Evolutionary conservation across 2,329 filamentous ascomycete species (phyloP), one percentile per base, ranked within the genome.

Genomic region (Botryosphaeria dothidea): DNA sequence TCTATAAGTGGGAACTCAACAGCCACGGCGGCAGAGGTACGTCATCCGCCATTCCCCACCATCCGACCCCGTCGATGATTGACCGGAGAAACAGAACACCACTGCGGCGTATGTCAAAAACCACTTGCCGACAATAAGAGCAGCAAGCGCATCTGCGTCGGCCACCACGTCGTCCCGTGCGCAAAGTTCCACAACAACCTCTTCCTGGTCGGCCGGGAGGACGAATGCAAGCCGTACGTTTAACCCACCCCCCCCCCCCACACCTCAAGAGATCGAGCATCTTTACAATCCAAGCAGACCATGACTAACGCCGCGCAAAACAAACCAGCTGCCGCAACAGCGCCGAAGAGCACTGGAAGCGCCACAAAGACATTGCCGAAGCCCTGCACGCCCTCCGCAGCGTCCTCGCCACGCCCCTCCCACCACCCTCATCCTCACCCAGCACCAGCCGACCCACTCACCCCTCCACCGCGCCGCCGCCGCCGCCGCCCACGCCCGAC

Each of bases 71-170:
- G 38, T 43, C 38, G 23, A 13, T 49, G 25, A 49, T 11, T 13
- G n/a, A n/a, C n/a, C 13, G 19, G 21, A 2, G n/a, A 5, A n/a
- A 15, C 25, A 49, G 46, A 49, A n/a, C 83, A 85, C 69, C 81
- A 84, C 70, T 86, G 83, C 69, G 82, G 80, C 5, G 73, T 80
- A 21, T 86, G 84, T 71, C 72, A 79, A 9, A 80, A 78, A 7
- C 80, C 82, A 4, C 25, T 49, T 7, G 46, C 46, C 4, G 29
- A 49, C 46, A 49, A 49, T 21, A 49, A 49, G 46, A 49, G 29
- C 46, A 49, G 46, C 25, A 21, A 49, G 46, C 46, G 46, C 46
- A 49, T 49, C 23, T 49, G 46, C 46, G 46, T 49, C 4, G 46
- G 46, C 25, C 29, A 49, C 4, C 46, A 49, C 17, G 46, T 29